Percentiles rank a stretch among this genome's conserved stretches.
These are phyloP conservation scores for Podila epigama DNA, from an alignment of 192 early-diverging fungal species.

Conservation along the genomic window DNA sequence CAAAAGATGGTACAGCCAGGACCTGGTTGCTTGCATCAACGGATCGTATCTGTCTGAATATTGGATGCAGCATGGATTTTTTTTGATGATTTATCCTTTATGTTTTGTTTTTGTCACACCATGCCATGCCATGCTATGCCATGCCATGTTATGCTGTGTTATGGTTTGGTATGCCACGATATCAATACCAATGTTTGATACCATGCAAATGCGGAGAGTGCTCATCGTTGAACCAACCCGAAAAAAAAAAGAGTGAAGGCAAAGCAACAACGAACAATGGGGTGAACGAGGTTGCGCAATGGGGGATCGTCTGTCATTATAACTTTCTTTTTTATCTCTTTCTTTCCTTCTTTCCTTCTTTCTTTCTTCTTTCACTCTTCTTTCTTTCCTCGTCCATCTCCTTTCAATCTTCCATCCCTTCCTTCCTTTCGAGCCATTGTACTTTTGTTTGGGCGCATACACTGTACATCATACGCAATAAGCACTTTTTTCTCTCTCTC, in stretches of 20 bases:
- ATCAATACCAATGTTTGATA: too few relatives aligned
- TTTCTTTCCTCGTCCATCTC: not conserved
- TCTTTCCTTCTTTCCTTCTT: not conserved
- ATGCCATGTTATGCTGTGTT: too few relatives aligned
- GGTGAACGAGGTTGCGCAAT: not conserved
- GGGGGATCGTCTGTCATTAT: not conserved
- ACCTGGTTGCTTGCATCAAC: too few relatives aligned
- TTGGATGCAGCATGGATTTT: too few relatives aligned
- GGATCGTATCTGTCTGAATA: too few relatives aligned
- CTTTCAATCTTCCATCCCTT: constrained; percentile 1
- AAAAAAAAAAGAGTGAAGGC: not conserved
- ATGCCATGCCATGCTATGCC: too few relatives aligned
- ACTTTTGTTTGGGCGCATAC: not conserved
- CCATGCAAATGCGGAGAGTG: too few relatives aligned
- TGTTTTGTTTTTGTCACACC: too few relatives aligned
- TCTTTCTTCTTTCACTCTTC: not conserved
- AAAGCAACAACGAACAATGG: not conserved
- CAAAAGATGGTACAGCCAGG: too few relatives aligned
- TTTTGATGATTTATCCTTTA: too few relatives aligned
- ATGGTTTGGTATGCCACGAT: too few relatives aligned
- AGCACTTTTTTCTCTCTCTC: not conserved
- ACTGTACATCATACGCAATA: not conserved
- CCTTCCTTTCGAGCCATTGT: not conserved
- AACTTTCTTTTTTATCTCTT: not conserved
- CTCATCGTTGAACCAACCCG: too few relatives aligned